Conservation (phyloP, 805 yeast species). For the Kazachstania africana region DNA sequence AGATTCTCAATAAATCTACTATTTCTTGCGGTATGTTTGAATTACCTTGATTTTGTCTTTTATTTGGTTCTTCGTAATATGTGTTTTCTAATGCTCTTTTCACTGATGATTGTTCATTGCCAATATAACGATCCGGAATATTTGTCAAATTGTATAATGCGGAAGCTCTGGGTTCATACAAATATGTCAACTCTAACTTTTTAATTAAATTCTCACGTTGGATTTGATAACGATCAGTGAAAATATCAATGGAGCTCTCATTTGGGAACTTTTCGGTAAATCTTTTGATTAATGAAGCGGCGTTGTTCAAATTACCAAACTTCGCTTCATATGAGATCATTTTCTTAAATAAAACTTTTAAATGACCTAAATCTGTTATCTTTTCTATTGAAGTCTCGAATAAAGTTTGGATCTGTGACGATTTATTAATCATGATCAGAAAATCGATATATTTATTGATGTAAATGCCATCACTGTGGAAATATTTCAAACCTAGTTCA, state of each 20-base stretch:
- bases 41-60: conserved; percentile 5
- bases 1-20: conserved; percentile 15
- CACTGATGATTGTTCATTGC: too few relatives aligned
- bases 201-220: conserved; percentile 26
- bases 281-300: conserved; percentile 53
- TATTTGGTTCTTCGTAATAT: conserved; percentile 1
- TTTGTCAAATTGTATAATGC: not conserved
- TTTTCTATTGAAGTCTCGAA: conserved; percentile 67
- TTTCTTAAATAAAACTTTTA: conserved; percentile 39
- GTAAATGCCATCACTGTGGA: conserved; percentile 45
- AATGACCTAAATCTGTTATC: conserved; percentile 20
- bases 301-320: conserved; percentile 59
- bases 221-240: conserved; percentile 29
- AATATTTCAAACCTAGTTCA: conserved; percentile 60
- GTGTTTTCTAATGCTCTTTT: not conserved
- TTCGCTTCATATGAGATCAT: conserved; percentile 60
- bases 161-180: conserved; percentile 6
- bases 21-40: conserved; percentile 18
- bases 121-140: too few relatives aligned
- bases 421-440: conserved; percentile 56
- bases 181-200: conserved; percentile 26
- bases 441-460: conserved; percentile 61
- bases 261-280: conserved; percentile 56
- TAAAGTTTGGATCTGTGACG: conserved; percentile 62
- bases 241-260: conserved; percentile 28